Base-by-base conservation (phyloP, 495 filamentous ascomycete genomes). In the Schizothecium vesticola region DNA sequence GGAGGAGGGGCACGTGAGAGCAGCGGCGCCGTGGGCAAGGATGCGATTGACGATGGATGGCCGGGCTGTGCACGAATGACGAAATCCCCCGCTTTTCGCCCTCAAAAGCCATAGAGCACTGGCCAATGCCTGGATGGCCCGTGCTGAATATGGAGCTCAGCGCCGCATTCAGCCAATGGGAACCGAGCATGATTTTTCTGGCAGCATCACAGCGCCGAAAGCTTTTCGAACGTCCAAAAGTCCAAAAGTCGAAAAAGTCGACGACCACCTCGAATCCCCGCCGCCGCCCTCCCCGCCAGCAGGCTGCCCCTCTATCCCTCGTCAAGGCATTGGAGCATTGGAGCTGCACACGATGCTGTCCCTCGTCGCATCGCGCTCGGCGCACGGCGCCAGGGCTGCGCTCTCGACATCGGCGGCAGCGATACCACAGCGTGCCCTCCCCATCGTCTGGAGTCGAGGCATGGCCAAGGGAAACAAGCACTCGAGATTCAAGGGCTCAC, bases 391-490 rank as follows among this genome's bases (percentile, higher is more conserved):
- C 61, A 16, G 22, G 24, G 56, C 51, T 72, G 72, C 21, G 67
- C 72, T 64, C 67, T 77, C 31, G 70, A 51, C 76, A 25, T 71
- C 72, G 43, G 69, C 76, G 56, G 59, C n/a, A n/a, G n/a, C 73
- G 65, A 55, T 74, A 59, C 63, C 70, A n/a, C 66, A 73, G 24
- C 72, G 55, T 51, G 55, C 26, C 63, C 61, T 71, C n/a, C 74
- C 72, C 12, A 65, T 72, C 26, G 65, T 79, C 71, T 82, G 77
- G 79, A 63, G 65, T 21, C 78, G 81, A 61, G 75, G 80, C 56
- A 80, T 84, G 79, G 78, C 80, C 24, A 76, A 78, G 21, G 69
- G 77, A 66, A 76, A 73, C 69, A 75, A 74, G 36, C 66, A 68
- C 16, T 70, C 73, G 12, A 67, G 76, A 67, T 79, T 76, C 64